These are phyloP conservation scores for Rubia peregrina DNA, from an alignment of 305 asterid genomes.

Conservation along the genomic window DNA sequence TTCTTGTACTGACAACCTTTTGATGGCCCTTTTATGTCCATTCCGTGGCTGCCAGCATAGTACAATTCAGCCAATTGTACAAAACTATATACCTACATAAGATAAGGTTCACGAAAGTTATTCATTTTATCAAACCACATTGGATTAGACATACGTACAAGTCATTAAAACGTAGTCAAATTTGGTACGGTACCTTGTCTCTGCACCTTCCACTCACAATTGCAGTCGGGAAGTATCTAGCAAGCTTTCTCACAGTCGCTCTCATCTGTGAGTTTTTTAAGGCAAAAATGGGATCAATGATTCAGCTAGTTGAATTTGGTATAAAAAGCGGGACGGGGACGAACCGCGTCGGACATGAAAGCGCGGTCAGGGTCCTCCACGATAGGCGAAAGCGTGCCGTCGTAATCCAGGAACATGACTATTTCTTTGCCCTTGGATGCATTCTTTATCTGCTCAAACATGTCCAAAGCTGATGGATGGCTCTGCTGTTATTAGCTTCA, in stretches of 20 bases:
- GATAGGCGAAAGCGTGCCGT: slow-evolving; percentile 96
- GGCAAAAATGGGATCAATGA: neutral
- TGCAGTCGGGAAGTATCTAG: slow-evolving; percentile 78
- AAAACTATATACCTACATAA: slow-evolving; percentile 57
- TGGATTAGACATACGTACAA: neutral
- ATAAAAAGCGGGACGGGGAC: slow-evolving; percentile 7
- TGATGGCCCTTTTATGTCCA: slow-evolving; percentile 96
- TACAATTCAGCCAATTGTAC: slow-evolving; percentile 82
- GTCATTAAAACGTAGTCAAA: neutral
- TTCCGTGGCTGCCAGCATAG: slow-evolving; percentile 99
- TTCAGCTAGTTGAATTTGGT: neutral
- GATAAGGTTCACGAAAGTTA: neutral
- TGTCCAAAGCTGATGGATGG: slow-evolving; percentile 86
- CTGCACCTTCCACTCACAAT: slow-evolving; percentile 92
- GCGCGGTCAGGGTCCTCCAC: slow-evolving; percentile 88
- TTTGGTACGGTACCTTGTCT: slow-evolving; percentile 51
- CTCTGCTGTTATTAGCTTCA: slow-evolving; percentile 34
- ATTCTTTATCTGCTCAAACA: slow-evolving; percentile 66
- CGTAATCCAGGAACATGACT: slow-evolving; percentile 89
- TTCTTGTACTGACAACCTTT: slow-evolving; percentile 59
- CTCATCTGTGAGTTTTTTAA: slow-evolving; percentile 51
- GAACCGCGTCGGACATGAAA: slow-evolving; percentile 76
- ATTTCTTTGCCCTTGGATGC: slow-evolving; percentile 86
- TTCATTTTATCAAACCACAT: neutral
- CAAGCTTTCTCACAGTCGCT: slow-evolving; percentile 73